Base-by-base conservation (phyloP, 2,329 filamentous ascomycete genomes). In the Fusarium sp. region DNA sequence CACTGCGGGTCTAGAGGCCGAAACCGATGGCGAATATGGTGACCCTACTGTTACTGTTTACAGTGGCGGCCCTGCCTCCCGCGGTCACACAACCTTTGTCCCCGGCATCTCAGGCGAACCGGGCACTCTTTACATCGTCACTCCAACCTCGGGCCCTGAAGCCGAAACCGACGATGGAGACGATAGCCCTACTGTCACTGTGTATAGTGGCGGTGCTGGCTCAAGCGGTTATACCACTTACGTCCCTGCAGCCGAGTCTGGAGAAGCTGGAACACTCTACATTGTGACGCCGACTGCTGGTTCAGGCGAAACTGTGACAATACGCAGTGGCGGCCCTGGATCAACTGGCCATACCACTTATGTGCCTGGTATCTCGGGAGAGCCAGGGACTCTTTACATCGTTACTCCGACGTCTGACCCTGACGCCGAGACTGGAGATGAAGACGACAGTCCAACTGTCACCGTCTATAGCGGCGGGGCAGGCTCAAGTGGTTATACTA, bases 261-360 rank as follows among this genome's bases (percentile, higher is more conserved):
- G 27, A 11, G 46, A 53, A 5, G 27, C 46, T 7, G 46, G 46
- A 12, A 53, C 46, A 10, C 27, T 53, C 2, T 53, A 53, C 27
- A 31, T 53, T 5, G 11, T 53, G n/a, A 53, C 46, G 6, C 46
- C 46, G 1, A 31, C 27, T 22, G 44, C 44, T 6, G 24, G 27
- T 20, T 2, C 27, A 44, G 20, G 40, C 2, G 44, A 1, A 51
- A 60, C 59, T 4, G 66, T 59, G 1, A 72, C 70, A 2, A 24
- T 73, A 16, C 70, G 56, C 14, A 63, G 58, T 4, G 66, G 58
- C 5, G 70, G 62, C 0, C 31, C 70, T 1, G 70, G 73, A 6
- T 73, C 64, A 11, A 36, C 14, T 4, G 60, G 40, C 0, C 29
- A 40, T 5, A 70, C 66, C 11, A 12, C 60, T 1, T 70, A 70